phyloP scores from a whole-genome alignment of 2,329 filamentous ascomycete genomes.

The Penicillium fuscoglaucum region DNA sequence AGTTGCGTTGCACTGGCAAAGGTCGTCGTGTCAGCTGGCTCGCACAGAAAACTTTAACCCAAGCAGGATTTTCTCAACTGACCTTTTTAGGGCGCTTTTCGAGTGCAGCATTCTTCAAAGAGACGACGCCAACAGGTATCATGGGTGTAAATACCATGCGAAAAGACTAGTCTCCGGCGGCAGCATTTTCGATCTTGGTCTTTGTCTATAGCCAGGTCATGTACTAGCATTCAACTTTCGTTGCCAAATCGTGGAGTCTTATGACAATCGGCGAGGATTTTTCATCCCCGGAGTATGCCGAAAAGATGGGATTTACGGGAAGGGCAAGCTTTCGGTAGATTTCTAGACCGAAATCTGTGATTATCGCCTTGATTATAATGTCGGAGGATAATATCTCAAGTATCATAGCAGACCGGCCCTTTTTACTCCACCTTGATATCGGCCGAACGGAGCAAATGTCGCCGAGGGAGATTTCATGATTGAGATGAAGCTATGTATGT shows the following conservation, averaged over 20 bases:
- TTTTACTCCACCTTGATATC: not conserved
- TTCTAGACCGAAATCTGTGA: not conserved
- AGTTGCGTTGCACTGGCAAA: not conserved
- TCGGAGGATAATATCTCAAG: not conserved
- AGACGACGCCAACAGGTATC: too few relatives aligned
- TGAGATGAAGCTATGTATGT: not conserved
- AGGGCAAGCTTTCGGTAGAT: not conserved
- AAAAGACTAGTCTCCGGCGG: not conserved
- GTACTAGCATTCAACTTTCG: not conserved
- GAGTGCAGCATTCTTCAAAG: not conserved
- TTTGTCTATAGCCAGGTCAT: not conserved
- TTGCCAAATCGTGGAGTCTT: not conserved
- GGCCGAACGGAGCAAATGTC: not conserved
- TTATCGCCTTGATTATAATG: not conserved
- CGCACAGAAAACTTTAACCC: not conserved
- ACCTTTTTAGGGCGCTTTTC: not conserved
- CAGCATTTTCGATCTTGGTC: not conserved
- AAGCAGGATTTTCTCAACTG: too few relatives aligned
- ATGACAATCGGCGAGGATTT: not conserved
- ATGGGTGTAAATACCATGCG: not conserved
- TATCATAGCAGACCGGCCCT: not conserved
- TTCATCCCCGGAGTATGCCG: not conserved
- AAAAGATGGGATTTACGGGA: not conserved
- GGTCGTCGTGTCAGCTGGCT: not conserved
- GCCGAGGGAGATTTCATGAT: not conserved